These are phyloP conservation scores for Canavalia ensiformis DNA, from an alignment of 306 rosid genomes.

Conservation along the genomic window DNA sequence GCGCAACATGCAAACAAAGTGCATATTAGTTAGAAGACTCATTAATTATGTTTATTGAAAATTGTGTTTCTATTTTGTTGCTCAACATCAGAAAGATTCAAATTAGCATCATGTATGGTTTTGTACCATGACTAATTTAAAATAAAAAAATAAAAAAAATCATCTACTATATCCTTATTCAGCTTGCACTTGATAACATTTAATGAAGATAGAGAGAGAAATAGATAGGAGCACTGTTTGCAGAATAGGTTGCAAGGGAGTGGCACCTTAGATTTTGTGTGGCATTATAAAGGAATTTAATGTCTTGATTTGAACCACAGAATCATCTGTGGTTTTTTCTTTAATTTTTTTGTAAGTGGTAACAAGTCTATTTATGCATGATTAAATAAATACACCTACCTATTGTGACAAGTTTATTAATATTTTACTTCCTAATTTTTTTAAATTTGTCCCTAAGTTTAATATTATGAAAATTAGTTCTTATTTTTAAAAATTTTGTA, in stretches of 20 bases:
- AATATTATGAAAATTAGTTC: too few relatives aligned
- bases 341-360: not conserved
- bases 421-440: too few relatives aligned
- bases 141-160: too few relatives aligned
- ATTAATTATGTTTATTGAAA: too few relatives aligned
- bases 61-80: too few relatives aligned
- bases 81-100: too few relatives aligned
- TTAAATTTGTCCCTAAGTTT: too few relatives aligned
- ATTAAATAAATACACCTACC: conserved; percentile 35
- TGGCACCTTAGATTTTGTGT: conserved; percentile 2
- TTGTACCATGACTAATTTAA: too few relatives aligned
- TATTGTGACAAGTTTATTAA: not conserved
- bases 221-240: not conserved
- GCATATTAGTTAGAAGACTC: too few relatives aligned
- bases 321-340: not conserved
- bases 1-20: too few relatives aligned
- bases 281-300: not conserved
- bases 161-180: not conserved
- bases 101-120: too few relatives aligned
- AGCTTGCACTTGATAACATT: not conserved
- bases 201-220: not conserved
- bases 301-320: conserved; percentile 41
- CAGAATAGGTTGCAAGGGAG: not conserved
- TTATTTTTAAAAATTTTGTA: too few relatives aligned
- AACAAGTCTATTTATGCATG: not conserved